Base-by-base conservation (phyloP, 1,284 basidiomycete species). In the Hemileia vastatrix region DNA sequence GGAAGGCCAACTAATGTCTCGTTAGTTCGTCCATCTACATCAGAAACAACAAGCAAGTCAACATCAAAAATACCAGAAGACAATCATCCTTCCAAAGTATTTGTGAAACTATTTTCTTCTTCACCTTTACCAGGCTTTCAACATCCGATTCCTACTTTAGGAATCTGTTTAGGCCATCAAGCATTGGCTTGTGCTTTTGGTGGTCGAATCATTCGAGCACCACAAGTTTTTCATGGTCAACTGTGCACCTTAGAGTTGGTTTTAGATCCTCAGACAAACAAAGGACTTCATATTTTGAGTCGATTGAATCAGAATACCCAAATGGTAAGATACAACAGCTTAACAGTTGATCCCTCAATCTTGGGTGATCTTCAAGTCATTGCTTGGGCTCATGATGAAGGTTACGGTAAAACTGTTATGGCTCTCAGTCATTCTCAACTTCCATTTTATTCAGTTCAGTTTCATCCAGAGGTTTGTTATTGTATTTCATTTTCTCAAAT, bases 361-460 rank as follows among this genome's bases (percentile, higher is more conserved):
- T 80, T 81, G 0, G 63, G 68, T 2, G 77, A 77, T 27, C 73
- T 82, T 2, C 69, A 77, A 33, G 76, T 80, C 11, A 78, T 77
- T 6, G 81, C 81, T 6, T 79, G 77, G 77, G 75, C 76, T 8
- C 67, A 67, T 66, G 68, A 58, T 56, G 70, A 55, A 8, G 58
- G 32, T 19, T 61, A n/a, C n/a, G n/a, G 43, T 21, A 50, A 58
- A 64, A 72, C 63, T 44, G 64, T 76, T 31, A 71, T 74, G 63
- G 79, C 77, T 0, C 57, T 80, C n/a, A 65, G 65, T 27, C 90
- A 93, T 73, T 79, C 70, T 49, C 74, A 70, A 9, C 81, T 81
- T 65, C 89, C 92, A 0, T 88, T 93, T 68, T 93, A 87, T 84
- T 90, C 89, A 2, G 91, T 97, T 1, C 93, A 97, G 73, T 97